Percentiles rank a stretch among this genome's conserved stretches.
Conservation (phyloP, 2,329 filamentous ascomycete species). For the Penicillium sp. region DNA sequence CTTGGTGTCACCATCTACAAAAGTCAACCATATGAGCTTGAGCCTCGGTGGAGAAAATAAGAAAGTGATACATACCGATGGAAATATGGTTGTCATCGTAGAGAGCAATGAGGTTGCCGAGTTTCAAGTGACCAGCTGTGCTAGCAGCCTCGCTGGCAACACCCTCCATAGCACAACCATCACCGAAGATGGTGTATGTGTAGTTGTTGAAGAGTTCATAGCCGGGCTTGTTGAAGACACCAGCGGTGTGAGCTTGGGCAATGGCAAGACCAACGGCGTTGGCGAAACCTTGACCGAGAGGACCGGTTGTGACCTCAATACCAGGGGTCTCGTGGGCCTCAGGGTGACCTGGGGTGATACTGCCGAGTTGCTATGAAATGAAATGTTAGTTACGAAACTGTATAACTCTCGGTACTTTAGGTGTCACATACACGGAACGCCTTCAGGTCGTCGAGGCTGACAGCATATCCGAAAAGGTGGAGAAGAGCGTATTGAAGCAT, state of each 20-base stretch:
- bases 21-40: conserved; percentile 6
- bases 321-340: conserved; percentile 95
- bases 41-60: background rate
- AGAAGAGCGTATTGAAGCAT: conserved; percentile 99
- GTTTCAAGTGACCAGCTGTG: conserved; percentile 89
- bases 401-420: conserved; percentile 4
- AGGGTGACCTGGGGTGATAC: conserved; percentile 92
- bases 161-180: conserved; percentile 98
- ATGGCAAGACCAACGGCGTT: conserved; percentile 98
- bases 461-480: conserved; percentile 87
- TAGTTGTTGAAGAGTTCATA: conserved; percentile 92
- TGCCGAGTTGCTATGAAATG: conserved; percentile 57
- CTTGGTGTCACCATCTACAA: conserved; percentile 84
- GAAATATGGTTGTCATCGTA: conserved; percentile 99
- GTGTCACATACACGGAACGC: conserved; percentile 74
- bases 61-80: conserved; percentile 51
- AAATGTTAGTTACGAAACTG: conserved; percentile 16
- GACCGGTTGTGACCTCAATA: conserved; percentile 96
- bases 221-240: conserved; percentile 92
- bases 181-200: conserved; percentile 95
- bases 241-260: conserved; percentile 86
- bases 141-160: conserved; percentile 90
- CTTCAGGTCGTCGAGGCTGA: conserved; percentile 91
- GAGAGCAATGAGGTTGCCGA: conserved; percentile 94
- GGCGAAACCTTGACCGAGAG: conserved; percentile 93